These are phyloP conservation scores for Tieghemiomyces parasiticus DNA, from an alignment of 192 early-diverging fungal species.

Conservation along the genomic window DNA sequence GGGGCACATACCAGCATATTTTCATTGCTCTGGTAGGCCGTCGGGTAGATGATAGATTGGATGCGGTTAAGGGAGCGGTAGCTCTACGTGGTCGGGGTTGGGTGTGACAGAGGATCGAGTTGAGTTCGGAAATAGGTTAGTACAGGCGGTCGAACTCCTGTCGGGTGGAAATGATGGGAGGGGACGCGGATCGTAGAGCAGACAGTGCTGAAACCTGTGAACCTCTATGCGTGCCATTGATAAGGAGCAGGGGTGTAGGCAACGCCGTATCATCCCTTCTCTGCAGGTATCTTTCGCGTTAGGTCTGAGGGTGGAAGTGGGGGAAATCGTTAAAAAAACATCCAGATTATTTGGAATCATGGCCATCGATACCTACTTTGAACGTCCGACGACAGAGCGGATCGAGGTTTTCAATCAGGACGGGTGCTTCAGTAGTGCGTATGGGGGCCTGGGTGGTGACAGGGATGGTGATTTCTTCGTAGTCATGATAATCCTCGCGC, in stretches of 20 bases:
- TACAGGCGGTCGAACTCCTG: no score
- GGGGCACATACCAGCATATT: constrained; percentile 98
- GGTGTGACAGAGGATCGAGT: neutral
- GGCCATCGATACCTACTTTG: constrained; percentile 19
- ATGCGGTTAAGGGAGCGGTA: constrained; percentile 86
- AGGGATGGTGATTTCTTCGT: constrained; percentile 88
- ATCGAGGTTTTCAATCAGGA: constrained; percentile 58
- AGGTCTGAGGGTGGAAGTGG: neutral
- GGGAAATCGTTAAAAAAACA: neutral
- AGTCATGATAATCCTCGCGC: constrained; percentile 59
- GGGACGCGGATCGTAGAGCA: neutral
- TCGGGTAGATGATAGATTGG: constrained; percentile 89
- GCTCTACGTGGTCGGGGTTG: constrained; percentile 16
- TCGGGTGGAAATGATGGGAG: no score
- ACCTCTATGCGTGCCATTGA: neutral
- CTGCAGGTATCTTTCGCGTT: neutral
- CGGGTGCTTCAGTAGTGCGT: constrained; percentile 41
- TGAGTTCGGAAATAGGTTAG: neutral
- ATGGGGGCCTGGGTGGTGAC: constrained; percentile 47
- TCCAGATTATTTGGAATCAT: neutral
- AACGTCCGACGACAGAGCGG: constrained; percentile 61
- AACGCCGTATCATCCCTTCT: neutral
- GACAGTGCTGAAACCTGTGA: neutral
- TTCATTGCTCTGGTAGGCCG: constrained; percentile 89
- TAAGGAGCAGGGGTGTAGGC: neutral